phyloP scores from a whole-genome alignment of 306 rosid genomes.

The Potentilla sterilis region DNA sequence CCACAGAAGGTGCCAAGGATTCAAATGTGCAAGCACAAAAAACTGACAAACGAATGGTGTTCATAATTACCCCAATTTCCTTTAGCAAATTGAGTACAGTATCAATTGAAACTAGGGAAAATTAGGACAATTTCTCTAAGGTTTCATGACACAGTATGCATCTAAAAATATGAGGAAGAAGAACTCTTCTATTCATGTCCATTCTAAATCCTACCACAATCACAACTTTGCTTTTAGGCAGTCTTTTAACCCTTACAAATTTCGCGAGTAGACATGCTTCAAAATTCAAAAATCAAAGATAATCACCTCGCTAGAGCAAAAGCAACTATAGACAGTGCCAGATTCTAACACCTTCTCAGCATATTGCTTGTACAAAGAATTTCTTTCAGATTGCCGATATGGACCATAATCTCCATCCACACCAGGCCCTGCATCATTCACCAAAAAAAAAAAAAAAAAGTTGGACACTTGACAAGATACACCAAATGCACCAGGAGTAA shows the following conservation, averaged over 20 bases:
- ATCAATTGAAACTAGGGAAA: neutral
- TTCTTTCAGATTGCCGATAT: constrained; percentile 90
- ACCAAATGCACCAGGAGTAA: neutral
- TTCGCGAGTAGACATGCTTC: neutral
- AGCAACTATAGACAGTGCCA: constrained; percentile 81
- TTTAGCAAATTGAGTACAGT: no score
- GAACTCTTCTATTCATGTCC: neutral
- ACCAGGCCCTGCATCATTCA: constrained; percentile 65
- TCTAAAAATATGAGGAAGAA: neutral
- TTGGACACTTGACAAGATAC: neutral
- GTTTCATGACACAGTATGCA: neutral
- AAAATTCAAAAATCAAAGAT: neutral
- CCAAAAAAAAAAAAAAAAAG: constrained; percentile 18
- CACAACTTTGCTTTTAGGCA: neutral
- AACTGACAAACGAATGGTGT: neutral
- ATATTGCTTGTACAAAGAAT: constrained; percentile 65
- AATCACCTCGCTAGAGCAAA: constrained; percentile 82
- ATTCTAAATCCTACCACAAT: neutral
- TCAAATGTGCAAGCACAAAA: neutral
- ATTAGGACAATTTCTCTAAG: neutral
- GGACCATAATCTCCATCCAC: constrained; percentile 97
- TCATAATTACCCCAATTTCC: no score
- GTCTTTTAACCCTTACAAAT: neutral
- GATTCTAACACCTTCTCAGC: constrained; percentile 79
- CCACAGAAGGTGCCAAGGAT: neutral